Evolutionary conservation across 768 basidiomycete genomes (phyloP).

Genomic region (Serendipita sp.): DNA sequence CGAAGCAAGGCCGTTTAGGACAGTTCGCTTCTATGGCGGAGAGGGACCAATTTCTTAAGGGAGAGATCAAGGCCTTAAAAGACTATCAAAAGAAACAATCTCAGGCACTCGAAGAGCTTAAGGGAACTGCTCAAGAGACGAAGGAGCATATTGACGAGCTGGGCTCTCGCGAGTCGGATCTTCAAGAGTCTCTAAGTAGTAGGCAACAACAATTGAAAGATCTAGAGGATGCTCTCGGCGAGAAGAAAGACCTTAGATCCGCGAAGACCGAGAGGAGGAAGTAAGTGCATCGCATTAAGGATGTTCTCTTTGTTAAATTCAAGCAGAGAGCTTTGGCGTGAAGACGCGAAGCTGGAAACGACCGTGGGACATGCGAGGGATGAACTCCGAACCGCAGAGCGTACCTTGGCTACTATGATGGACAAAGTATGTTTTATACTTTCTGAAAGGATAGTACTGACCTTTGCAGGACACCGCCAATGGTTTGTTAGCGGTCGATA

Average conservation of each 20-base stretch:
- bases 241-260: constrained; percentile 49
- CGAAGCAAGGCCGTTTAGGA: constrained; percentile 77
- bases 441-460: constrained; percentile 8
- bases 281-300: constrained; percentile 17
- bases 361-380: constrained; percentile 60
- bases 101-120: constrained; percentile 36
- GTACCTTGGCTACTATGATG: constrained; percentile 77
- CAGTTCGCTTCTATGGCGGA: constrained; percentile 73
- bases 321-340: constrained; percentile 67
- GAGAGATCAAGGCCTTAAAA: constrained; percentile 59
- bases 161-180: constrained; percentile 38
- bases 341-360: constrained; percentile 77
- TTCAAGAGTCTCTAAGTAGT: constrained; percentile 48
- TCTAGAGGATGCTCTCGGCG: constrained; percentile 41
- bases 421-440: constrained; percentile 53
- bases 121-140: constrained; percentile 32
- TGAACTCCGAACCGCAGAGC: constrained; percentile 67
- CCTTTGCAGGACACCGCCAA: constrained; percentile 67
- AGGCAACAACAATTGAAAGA: constrained; percentile 39
- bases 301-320: neutral
- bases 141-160: constrained; percentile 37
- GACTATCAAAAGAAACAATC: constrained; percentile 37
- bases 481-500: constrained; percentile 74
- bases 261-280: constrained; percentile 68
- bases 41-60: constrained; percentile 65